A percentile compares a stretch with the other conserved stretches of the same genome.
These are phyloP conservation scores for Chionographis japonica DNA, from an alignment of 106 monocot species.

Conservation along the genomic window DNA sequence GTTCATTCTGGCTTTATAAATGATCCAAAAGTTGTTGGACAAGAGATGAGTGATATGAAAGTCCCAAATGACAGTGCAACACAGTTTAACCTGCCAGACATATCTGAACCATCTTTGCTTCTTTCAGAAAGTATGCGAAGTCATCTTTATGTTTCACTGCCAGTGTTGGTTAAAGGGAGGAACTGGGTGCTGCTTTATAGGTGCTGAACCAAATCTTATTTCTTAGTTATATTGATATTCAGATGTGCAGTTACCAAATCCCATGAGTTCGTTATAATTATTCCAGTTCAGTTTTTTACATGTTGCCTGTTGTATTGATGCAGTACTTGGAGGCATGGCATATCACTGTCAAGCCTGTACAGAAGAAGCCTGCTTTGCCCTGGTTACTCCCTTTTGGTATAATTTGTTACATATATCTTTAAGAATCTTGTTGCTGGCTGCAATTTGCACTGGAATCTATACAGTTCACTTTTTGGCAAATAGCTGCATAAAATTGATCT, in stretches of 20 bases:
- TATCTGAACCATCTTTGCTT: conserved; percentile 86
- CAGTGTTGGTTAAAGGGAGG: conserved; percentile 67
- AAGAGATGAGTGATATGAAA: conserved; percentile 26
- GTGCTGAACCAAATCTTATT: conserved; percentile 24
- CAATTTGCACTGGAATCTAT: no score
- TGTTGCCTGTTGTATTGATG: conserved; percentile 7
- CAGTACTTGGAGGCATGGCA: conserved; percentile 98
- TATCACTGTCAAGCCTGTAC: conserved; percentile 89
- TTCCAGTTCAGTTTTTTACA: neutral
- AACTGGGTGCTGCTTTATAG: conserved; percentile 93
- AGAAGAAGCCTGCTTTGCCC: conserved; percentile 91
- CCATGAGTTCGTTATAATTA: neutral
- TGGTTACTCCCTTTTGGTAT: conserved; percentile 84
- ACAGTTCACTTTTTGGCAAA: no score
- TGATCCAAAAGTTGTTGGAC: conserved; percentile 26
- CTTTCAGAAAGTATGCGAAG: conserved; percentile 66
- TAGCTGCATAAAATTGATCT: no score
- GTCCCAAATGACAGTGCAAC: conserved; percentile 14
- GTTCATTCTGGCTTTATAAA: conserved; percentile 16
- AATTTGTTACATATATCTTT: neutral
- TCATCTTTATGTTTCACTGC: conserved; percentile 69
- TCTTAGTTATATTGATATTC: conserved; percentile 4
- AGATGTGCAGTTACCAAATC: neutral
- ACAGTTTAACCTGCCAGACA: conserved; percentile 40
- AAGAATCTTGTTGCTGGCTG: no score